Evolutionary conservation across 306 rosid species (phyloP), one percentile per base, ranked within the genome.

Genomic region (Quercus glauca): DNA sequence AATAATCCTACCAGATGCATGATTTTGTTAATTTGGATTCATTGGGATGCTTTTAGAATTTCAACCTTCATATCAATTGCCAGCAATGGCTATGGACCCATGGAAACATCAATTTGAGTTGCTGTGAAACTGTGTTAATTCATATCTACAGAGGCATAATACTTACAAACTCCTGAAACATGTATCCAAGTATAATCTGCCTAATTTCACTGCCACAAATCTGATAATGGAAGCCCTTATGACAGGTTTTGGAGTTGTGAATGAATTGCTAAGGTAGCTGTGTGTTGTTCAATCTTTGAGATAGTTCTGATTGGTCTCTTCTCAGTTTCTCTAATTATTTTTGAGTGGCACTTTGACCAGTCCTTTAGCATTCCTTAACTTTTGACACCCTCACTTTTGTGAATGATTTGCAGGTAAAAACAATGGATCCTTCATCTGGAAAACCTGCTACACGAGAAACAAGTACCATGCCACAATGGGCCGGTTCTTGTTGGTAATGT

Each of bases 401-500:
- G 45, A 26, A 55, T 79, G 52, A 33, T 69, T 84, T 77, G 78
- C 84, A 92, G 99, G 90, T 86, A 70, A 86, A 78, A 69, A 87
- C 98, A 26, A 82, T 79, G 37, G 97, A 95, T 86, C 83, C 86
- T 72, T 69, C 84, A 74, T 87, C 99, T 55, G 97, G 96, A 86
- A 92, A 90, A 83, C 89, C 94, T 59, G 97, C 97, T 73, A 89
- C 83, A 67, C 90, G 98, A 80, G 99, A 95, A 84, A 90, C 98
- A 79, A 95, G 87, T 83, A 92, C 99, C 74, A 95, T 92, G 99
- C 99, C 99, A 10, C 99, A 95, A 71, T 92, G 99, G 99, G 99
- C 99, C 80, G 99, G 99, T 84, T 95, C 99, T 75, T 95, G 99
- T 90, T 95, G 99, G 99, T 95, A 85, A 83, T 82, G 55, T 78